These are phyloP conservation scores for Euphorbia celastroides DNA, from an alignment of 441 rosid genomes.

Conservation along the genomic window DNA sequence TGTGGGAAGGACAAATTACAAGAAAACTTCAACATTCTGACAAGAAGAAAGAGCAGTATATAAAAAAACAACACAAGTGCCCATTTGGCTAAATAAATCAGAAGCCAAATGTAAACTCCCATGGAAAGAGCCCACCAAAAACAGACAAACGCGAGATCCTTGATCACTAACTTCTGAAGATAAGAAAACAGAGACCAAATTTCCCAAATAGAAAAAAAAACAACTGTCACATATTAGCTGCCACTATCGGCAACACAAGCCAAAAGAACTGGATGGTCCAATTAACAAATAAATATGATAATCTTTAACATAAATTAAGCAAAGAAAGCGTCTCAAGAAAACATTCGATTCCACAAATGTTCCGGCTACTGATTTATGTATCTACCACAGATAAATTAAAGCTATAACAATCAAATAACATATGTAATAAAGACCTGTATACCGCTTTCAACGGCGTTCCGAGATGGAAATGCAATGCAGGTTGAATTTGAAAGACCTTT, in stretches of 20 bases:
- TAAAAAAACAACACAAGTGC: background rate
- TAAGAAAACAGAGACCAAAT: background rate
- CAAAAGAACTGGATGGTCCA: background rate
- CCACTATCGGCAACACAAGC: background rate
- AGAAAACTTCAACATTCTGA: background rate
- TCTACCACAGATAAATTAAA: conserved; percentile 20
- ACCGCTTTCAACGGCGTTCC: conserved; percentile 26
- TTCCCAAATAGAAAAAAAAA: background rate
- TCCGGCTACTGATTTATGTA: conserved; percentile 23
- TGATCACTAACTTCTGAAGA: background rate
- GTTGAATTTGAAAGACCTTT: conserved; percentile 12
- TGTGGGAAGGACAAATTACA: background rate
- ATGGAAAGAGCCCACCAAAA: too few relatives aligned
- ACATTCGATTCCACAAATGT: conserved; percentile 23
- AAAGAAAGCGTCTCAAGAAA: conserved; percentile 15
- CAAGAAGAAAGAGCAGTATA: background rate
- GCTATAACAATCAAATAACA: conserved; percentile 15
- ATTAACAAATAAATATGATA: background rate
- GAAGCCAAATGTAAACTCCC: background rate
- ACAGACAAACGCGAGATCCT: background rate
- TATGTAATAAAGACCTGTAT: conserved; percentile 17
- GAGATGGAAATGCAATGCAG: conserved; percentile 22
- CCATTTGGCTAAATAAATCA: background rate
- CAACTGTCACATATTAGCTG: background rate
- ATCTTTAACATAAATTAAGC: background rate